A percentile compares a stretch with the other conserved stretches of the same genome.
These are phyloP conservation scores for Ogataea trehalophila DNA, from an alignment of 805 yeast genomes.

Conservation along the genomic window DNA sequence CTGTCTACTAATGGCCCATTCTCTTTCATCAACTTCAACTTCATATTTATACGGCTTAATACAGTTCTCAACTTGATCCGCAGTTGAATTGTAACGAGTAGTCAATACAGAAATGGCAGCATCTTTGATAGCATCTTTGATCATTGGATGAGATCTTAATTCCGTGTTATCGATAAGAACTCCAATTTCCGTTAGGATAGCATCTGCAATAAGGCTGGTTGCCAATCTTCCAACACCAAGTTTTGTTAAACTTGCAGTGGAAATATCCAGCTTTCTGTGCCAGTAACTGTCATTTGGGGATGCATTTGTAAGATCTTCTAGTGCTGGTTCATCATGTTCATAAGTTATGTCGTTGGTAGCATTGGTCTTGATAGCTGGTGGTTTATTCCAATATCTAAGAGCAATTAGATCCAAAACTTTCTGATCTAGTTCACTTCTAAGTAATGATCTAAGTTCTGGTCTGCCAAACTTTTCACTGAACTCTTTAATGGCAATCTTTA, in stretches of 20 bases:
- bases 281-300: constrained; percentile 72
- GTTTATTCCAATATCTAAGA: constrained; percentile 85
- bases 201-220: constrained; percentile 75
- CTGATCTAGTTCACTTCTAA: constrained; percentile 85
- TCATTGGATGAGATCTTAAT: constrained; percentile 80
- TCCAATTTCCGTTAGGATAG: constrained; percentile 72
- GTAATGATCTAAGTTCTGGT: constrained; percentile 69
- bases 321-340: constrained; percentile 40
- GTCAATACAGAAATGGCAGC: constrained; percentile 80
- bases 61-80: constrained; percentile 98
- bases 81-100: constrained; percentile 79
- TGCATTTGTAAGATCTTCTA: constrained; percentile 52
- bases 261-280: constrained; percentile 80
- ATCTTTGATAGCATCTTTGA: constrained; percentile 72
- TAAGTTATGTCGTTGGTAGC: constrained; percentile 8
- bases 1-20: constrained; percentile 80
- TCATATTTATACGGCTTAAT: constrained; percentile 97
- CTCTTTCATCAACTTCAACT: constrained; percentile 92
- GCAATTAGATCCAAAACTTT: constrained; percentile 83
- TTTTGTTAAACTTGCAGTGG: constrained; percentile 82
- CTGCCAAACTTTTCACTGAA: constrained; percentile 79
- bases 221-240: constrained; percentile 91
- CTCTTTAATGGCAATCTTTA: constrained; percentile 84
- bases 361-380: constrained; percentile 27
- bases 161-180: constrained; percentile 70